These are phyloP conservation scores for Podospora didyma DNA, from an alignment of 495 filamentous ascomycete genomes.

Conservation along the genomic window DNA sequence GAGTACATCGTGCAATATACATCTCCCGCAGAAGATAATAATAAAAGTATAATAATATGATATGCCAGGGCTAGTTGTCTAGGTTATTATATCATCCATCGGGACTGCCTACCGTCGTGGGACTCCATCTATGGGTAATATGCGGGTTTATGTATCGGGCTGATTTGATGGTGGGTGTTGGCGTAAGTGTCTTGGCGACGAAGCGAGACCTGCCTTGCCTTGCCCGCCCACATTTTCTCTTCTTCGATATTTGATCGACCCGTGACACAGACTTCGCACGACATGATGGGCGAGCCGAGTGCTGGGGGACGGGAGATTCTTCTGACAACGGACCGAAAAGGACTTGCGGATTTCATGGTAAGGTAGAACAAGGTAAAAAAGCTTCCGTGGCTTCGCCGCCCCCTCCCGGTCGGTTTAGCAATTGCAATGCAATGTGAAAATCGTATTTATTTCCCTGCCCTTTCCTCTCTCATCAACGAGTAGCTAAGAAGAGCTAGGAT, in stretches of 20 bases:
- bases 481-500: background rate
- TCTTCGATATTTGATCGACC: slow-evolving; percentile 1
- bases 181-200: background rate
- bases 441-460: background rate
- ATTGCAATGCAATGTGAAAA: no score
- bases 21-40: no score
- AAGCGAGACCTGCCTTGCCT: background rate
- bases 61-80: no score
- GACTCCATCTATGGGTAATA: slow-evolving; percentile 15
- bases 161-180: slow-evolving; percentile 5
- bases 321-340: background rate
- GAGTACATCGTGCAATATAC: no score
- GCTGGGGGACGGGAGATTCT: background rate
- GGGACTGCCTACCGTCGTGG: background rate
- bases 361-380: background rate
- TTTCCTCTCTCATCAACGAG: background rate
- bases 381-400: background rate
- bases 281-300: background rate
- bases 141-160: slow-evolving; percentile 14
- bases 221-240: background rate
- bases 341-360: background rate
- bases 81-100: background rate
- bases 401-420: no score
- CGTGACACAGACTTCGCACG: slow-evolving; percentile 4
- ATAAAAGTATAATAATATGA: no score